Evolutionary conservation across 805 yeast genomes (phyloP).

Genomic region (Starmerella kuoi): DNA sequence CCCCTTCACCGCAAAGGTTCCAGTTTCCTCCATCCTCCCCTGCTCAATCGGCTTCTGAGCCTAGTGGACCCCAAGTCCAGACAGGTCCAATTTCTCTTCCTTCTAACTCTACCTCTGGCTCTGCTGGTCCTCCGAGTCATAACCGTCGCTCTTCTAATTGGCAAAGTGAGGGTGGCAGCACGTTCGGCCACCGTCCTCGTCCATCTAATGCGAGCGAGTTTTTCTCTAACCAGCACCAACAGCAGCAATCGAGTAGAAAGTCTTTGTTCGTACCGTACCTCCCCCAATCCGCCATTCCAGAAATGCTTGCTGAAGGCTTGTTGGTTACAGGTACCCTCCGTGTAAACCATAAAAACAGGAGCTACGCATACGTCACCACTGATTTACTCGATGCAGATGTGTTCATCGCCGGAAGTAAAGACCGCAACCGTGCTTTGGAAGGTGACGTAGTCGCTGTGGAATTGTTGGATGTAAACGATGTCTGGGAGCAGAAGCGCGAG

Average conservation of each 20-base stretch:
- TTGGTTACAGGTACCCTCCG: slow-evolving; percentile 85
- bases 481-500: slow-evolving; percentile 92
- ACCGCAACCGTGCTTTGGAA: slow-evolving; percentile 92
- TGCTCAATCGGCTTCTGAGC: not conserved
- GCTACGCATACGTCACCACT: slow-evolving; percentile 97
- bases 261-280: slow-evolving; percentile 91
- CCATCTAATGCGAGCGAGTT: slow-evolving; percentile 17
- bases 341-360: slow-evolving; percentile 89
- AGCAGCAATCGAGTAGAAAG: slow-evolving; percentile 25
- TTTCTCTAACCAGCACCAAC: slow-evolving; percentile 1
- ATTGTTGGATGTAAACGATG: slow-evolving; percentile 87
- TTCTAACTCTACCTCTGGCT: too few relatives aligned
- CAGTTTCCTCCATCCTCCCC: slow-evolving; percentile 17
- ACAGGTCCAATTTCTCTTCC: too few relatives aligned
- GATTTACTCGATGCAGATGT: slow-evolving; percentile 93
- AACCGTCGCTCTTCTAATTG: not conserved
- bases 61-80: not conserved
- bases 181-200: slow-evolving; percentile 14
- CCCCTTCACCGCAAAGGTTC: slow-evolving; percentile 22
- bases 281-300: slow-evolving; percentile 88
- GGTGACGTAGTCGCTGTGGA: slow-evolving; percentile 96
- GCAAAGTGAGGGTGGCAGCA: slow-evolving; percentile 1
- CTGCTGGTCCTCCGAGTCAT: too few relatives aligned
- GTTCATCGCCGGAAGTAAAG: slow-evolving; percentile 95
- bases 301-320: slow-evolving; percentile 75